Base-by-base conservation (phyloP, 148 eudicot genomes). In the Silene conica region DNA sequence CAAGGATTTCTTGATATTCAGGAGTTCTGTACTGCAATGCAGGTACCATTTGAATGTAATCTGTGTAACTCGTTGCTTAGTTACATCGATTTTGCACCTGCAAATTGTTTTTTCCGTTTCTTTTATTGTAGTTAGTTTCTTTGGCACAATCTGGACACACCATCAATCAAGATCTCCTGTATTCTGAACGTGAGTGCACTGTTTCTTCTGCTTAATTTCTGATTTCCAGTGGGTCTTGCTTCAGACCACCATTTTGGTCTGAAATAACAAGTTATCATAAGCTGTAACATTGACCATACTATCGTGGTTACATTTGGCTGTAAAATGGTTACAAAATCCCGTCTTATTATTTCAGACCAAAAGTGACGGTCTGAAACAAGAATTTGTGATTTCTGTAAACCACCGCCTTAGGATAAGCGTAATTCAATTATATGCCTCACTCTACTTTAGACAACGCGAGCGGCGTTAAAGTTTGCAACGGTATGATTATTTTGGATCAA, bases 11-110 rank as follows among this genome's bases (percentile, higher is more conserved):
- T 92, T 43, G 91, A 89, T n/a, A 73, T 90, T 10, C 83, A 82
- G 67, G 93, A 92, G 80, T 92, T 92, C 74, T 76, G 88, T 74
- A 82, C 89, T 62, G 97, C 97, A 68, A 89, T 92, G 97, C 91
- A 92, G 96, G 97, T 90, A 67, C 70, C 41, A 41, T 43, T 78
- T 79, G 26, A 15, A 4, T 31, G 43, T 67, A 14, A 3, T 59
- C 48, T 59, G 31, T 63, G n/a, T 4, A 25, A 8, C 19, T 8
- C 7, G 48, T 41, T 60, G 12, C 16, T 63, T 67, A 46, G 12
- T 10, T 57, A 15, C 21, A 20, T 46, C n/a, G 31, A 18, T 67
- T 43, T 67, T 59, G 11, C 38, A 21, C 43, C 34, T 34, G 61
- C 41, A 46, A 18, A 45, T 8, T 55, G 3, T 74, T 69, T 11